Evolutionary conservation across 2,329 filamentous ascomycete genomes (phyloP).

Genomic region (Elsinoe fawcettii): DNA sequence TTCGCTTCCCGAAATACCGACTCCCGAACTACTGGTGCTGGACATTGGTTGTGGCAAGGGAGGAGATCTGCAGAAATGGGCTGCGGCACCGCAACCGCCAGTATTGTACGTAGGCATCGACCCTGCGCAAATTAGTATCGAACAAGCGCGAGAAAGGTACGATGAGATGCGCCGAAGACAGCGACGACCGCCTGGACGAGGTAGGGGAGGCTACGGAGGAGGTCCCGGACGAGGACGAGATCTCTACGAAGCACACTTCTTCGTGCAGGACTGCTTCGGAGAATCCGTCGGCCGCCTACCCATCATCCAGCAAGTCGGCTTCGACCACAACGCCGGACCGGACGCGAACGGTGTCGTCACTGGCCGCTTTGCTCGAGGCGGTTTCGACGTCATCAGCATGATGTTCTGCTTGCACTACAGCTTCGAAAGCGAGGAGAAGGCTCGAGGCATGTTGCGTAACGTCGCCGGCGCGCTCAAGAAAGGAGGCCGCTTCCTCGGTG

Average conservation of each 20-base stretch:
- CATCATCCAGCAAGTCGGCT: conserved; percentile 79
- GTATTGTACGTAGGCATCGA: conserved; percentile 90
- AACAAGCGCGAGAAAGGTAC: conserved; percentile 82
- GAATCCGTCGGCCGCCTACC: conserved; percentile 73
- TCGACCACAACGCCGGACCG: conserved; percentile 62
- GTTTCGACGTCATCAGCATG: conserved; percentile 92
- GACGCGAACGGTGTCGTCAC: conserved; percentile 48
- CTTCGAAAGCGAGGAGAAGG: conserved; percentile 86
- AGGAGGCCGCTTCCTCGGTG: conserved; percentile 86
- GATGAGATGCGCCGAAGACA: conserved; percentile 56
- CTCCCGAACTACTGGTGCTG: conserved; percentile 67
- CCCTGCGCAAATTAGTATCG: conserved; percentile 83
- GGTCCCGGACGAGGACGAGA: conserved; percentile 32
- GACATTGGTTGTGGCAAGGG: conserved; percentile 97
- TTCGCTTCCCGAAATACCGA: conserved; percentile 43
- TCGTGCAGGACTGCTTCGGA: conserved; percentile 86
- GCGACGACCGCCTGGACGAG: conserved; percentile 30
- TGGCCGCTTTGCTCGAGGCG: conserved; percentile 62
- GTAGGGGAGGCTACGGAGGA: conserved; percentile 43
- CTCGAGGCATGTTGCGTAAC: conserved; percentile 85
- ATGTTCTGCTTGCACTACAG: conserved; percentile 99
- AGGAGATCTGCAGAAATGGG: conserved; percentile 92
- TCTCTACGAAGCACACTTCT: conserved; percentile 79
- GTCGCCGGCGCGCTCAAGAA: conserved; percentile 87
- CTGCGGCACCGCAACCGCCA: conserved; percentile 84